A percentile compares a stretch with the other conserved stretches of the same genome.
Conservation (phyloP, 306 rosid species). For the Betula pendula region DNA sequence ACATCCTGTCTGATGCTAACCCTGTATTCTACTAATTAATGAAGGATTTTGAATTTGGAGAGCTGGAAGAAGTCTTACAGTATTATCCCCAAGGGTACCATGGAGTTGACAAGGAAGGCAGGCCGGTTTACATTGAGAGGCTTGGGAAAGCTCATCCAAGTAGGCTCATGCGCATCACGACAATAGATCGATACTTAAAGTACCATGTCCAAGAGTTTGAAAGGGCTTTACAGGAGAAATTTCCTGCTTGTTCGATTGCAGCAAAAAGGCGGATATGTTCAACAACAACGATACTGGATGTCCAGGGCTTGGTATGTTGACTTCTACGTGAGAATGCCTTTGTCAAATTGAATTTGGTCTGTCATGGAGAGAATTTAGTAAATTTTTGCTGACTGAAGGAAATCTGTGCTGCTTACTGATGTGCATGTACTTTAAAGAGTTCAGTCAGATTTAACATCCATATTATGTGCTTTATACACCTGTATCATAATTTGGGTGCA, state of each 20-base stretch:
- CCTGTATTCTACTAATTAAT: slow-evolving; percentile 19
- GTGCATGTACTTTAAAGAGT: neutral
- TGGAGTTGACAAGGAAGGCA: slow-evolving; percentile 96
- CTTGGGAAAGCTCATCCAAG: slow-evolving; percentile 97
- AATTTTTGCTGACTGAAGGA: neutral
- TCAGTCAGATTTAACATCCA: neutral
- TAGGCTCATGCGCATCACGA: slow-evolving; percentile 73
- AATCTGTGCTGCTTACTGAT: neutral
- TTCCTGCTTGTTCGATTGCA: slow-evolving; percentile 95
- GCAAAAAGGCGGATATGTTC: slow-evolving; percentile 78
- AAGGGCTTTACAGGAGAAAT: slow-evolving; percentile 78
- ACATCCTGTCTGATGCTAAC: slow-evolving; percentile 32
- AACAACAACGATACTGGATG: slow-evolving; percentile 90
- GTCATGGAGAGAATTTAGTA: neutral
- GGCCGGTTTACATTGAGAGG: slow-evolving; percentile 94
- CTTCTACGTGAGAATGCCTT: slow-evolving; percentile 13
- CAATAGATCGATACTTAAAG: slow-evolving; percentile 81
- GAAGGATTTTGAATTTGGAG: slow-evolving; percentile 90
- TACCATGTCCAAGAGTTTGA: slow-evolving; percentile 98
- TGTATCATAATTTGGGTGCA: neutral
- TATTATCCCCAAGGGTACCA: slow-evolving; percentile 98
- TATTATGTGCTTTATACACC: neutral
- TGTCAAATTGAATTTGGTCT: slow-evolving; percentile 5
- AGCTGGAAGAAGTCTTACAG: slow-evolving; percentile 89
- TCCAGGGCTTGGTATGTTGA: slow-evolving; percentile 88